Evolutionary conservation across 108 stramenopile species (phyloP), one percentile per base, ranked within the genome.

Genomic region (Nitzschia putrida): DNA sequence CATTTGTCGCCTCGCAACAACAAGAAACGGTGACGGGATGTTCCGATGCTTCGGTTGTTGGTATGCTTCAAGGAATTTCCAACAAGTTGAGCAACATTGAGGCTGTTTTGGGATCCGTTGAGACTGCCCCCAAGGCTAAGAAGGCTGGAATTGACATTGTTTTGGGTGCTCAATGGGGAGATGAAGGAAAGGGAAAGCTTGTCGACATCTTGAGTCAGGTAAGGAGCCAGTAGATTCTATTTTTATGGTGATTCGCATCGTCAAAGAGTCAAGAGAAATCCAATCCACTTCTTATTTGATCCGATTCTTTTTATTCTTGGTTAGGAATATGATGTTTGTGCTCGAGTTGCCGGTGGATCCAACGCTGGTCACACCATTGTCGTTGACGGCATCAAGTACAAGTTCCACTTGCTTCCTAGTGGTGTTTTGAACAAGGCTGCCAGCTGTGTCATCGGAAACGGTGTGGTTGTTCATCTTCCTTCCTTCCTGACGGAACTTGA

Each of bases 121-220:
- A 74, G 24, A 59, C 16, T 16, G 37, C 54, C 18, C 57, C 51
- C 5, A 16, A 25, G 5, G 42, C 25, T 2, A 68, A 50, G 54
- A 73, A 51, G 53, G 80, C 79, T 45, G 90, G 90, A 24, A 92
- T 95, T 66, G 94, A 95, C 72, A 90, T 96, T 41, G 96, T 98
- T 9, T 73, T 98, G 53, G 97, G 97, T 16, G 88, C 86, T 43
- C 97, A 98, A 64, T 99, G 98, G 98, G 98, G 98, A 18, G 98
- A 99, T 76, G 98, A 99, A 79, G 98, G 98, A 50, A 99, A 99
- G 83, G 98, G 98, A 66, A 99, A 99, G 76, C 90, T 99, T n/a
- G 97, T 95, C 9, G 97, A 98, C 71, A 87, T 98, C 53, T 83
- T 97, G 22, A 84, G 85, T 66, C 86, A 92, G 77, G 83, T 88